Base-by-base conservation (phyloP, 805 yeast genomes). In the Metschnikowia lunata region DNA sequence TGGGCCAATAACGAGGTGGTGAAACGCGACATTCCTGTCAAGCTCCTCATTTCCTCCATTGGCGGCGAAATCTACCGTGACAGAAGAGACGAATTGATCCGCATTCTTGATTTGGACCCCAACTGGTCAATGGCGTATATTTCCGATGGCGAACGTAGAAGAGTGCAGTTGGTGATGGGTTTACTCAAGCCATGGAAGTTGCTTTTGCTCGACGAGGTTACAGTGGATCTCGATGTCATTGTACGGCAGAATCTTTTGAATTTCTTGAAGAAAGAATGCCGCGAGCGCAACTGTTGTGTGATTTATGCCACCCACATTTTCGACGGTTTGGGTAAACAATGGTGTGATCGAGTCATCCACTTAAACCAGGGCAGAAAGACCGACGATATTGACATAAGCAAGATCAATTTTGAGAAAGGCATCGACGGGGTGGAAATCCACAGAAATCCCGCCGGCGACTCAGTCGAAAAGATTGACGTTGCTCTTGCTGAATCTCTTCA, bases 301-400 rank as follows among this genome's bases (percentile, higher is more conserved):
- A 81, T 91, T 4, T 93, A 93, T 60, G 93, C 98, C 3, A 93
- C 99, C 0, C 99, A 93, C 59, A 93, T 93, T 38, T 93, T 93
- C 63, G 99, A 93, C 58, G 99, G 99, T 0, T 75, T 93, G 45
- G 88, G 88, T 11, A 72, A 75, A 37, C 49, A 52, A 27, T 93
- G 98, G 96, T 95, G 97, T 27, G 85, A 95, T 32, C 72, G 85
- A 42, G 71, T 93, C 8, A 73, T 83, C 11, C 99, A 93, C 63
- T 69, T 93, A 50, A 80, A 77, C 54, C 76, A 79, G 42, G 97
- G 98, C 1, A 60, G 64, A 23, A 73, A 67, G 27, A 61, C 66
- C 18, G 69, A 72, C 46, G 69, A 67, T 40, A 51, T 69, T n/a
- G 42, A 53, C 10, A 63, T 63, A 46, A 51, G 51, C 12, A 51